Evolutionary conservation across 2,329 filamentous ascomycete genomes (phyloP), one percentile per base, ranked within the genome.

Genomic region (Cordyceps pruinosa): DNA sequence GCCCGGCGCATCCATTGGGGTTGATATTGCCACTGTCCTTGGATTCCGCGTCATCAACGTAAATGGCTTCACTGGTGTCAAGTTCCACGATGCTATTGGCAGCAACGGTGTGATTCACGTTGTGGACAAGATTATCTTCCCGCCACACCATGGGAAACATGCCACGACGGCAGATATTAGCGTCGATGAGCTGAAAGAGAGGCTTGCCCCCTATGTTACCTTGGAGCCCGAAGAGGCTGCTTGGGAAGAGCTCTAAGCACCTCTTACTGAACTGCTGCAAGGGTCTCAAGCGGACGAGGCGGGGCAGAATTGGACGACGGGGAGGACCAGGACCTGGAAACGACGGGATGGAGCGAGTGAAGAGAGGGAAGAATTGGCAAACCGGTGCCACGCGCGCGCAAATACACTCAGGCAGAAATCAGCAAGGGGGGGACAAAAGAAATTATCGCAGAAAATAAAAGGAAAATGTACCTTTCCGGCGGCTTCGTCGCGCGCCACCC

Each of bases 61-160:
- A 65, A 96, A 96, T 66, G 89, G 85, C 15, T 86, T 85, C 63
- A 76, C 79, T 3, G 75, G 75, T 7, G 87, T 95, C 1, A 75
- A 76, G 0, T 74, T 89, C 7, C 76, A 85, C 61, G 90, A 96
- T 67, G 86, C 78, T 0, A 70, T 94, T 56, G 88, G 86, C 0
- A 82, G 79, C 66, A 89, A 96, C 67, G 92, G 92, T 32, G 90
- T 93, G 15, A 81, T 96, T 37, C 92, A 96, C 57, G 84, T 93
- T 17, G 77, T 94, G 0, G 78, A 80, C 48, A 79, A 79, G 58
- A 83, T 96, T 0, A 73, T 95, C 58, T 83, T 97, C 61, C 92
- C 92, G 42, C 89, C 90, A 2, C 84, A 82, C 71, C 66, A 75
- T 15, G 50, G 50, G 26, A 58, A 63, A 28, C 44, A 58, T 19